Evolutionary conservation across 129 eudicot species (phyloP), one percentile per base, ranked within the genome.

Genomic region (Tanacetum coccineum): DNA sequence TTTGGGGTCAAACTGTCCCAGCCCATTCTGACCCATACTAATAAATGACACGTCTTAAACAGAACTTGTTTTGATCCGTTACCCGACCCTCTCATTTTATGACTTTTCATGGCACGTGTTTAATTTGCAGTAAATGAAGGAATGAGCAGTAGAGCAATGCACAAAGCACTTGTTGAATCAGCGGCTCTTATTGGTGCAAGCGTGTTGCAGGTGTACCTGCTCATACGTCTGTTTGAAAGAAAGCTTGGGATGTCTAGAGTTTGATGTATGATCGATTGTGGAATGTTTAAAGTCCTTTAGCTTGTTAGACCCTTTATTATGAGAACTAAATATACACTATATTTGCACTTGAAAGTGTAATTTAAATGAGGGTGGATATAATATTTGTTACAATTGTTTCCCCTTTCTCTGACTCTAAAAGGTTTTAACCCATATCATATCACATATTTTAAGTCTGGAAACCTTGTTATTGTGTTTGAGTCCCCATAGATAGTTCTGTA

Each of bases 81-180:
- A 36, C 40, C 40, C 36, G 7, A 30, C 36, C 36, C 36, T 30
- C 6, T 30, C 6, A 30, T 30, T 6, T 30, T 12, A 7, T 7
- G 1, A 36, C 1, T 36, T 36, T 22, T 58, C 7, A 19, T 42
- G 8, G 25, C 28, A 25, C 15, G 18, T 50, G 58, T 32, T 58
- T 60, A 66, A 13, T 66, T 60, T 84, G 83, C 90, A 93, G 98
- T 86, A 55, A 93, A 93, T 51, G 92, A 86, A 64, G 82, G 82
- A 60, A 86, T 88, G 95, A 73, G 96, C 81, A 86, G 68, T 36
- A 77, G 98, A 67, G 95, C 96, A 49, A 69, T 83, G 49, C 91
- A 93, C 79, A 93, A 93, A 76, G 96, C 96, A 0, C 36, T 93
- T 0, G 75, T 65, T 20, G 98, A 93, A 77, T 93, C 96, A 17